Percentiles rank a stretch among this genome's conserved stretches.
These are phyloP conservation scores for Pigoraptor vietnamica DNA, from an alignment of 78 protist genomes.

Conservation along the genomic window DNA sequence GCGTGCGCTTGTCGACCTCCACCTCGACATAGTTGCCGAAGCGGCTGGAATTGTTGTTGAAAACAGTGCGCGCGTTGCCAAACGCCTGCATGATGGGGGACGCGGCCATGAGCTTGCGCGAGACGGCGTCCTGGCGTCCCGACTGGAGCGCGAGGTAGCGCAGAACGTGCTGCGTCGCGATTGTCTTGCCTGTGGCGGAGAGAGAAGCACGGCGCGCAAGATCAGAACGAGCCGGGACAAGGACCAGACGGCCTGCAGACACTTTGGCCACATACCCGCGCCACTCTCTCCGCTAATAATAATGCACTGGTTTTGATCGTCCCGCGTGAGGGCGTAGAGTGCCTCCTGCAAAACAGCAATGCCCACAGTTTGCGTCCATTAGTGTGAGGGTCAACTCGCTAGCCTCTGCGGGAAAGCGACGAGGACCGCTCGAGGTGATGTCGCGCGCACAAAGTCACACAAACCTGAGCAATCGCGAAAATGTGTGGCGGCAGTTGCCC, in stretches of 20 bases:
- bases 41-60: conserved; percentile 35
- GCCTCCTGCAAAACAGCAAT: not conserved
- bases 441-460: too few species aligned
- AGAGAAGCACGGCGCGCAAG: too few species aligned
- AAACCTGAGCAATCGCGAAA: conserved; percentile 57
- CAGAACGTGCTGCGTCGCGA: conserved; percentile 24
- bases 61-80: conserved; percentile 45
- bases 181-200: conserved; percentile 37
- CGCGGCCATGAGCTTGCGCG: conserved; percentile 40
- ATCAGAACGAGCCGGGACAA: too few species aligned
- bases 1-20: conserved; percentile 1
- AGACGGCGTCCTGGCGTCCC: not conserved
- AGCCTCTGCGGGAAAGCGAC: too few species aligned
- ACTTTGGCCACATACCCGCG: conserved; percentile 32
- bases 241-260: too few species aligned
- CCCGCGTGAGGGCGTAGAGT: conserved; percentile 42
- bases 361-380: too few species aligned
- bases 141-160: not conserved
- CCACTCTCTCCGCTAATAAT: conserved; percentile 64
- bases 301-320: conserved; percentile 40
- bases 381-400: too few species aligned
- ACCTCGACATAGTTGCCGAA: conserved; percentile 61
- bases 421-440: too few species aligned
- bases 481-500: conserved; percentile 67
- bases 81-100: conserved; percentile 67